A percentile compares a stretch with the other conserved stretches of the same genome.
phyloP scores from a whole-genome alignment of 345 rosid genomes.

The Toxicodendron radicans region DNA sequence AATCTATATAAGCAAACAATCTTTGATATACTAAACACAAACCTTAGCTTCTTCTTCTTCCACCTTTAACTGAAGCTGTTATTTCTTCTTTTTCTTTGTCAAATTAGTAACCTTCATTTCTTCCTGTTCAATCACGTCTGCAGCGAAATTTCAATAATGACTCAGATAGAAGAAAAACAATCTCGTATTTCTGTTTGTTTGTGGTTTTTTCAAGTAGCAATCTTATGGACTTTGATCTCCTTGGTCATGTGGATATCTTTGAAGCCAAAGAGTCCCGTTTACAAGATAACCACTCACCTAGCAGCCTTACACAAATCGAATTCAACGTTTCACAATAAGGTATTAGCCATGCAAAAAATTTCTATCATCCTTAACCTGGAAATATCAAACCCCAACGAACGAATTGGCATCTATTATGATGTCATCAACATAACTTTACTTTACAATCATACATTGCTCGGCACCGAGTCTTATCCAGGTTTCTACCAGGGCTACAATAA shows the following conservation, averaged over 20 bases:
- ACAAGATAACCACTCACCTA: conserved; percentile 6
- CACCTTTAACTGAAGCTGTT: no score
- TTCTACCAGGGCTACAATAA: conserved; percentile 14
- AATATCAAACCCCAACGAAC: conserved; percentile 18
- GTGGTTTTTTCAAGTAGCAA: conserved; percentile 8
- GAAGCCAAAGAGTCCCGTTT: conserved; percentile 10
- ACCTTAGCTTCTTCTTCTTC: no score
- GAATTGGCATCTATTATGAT: conserved; percentile 3
- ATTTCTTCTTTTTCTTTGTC: no score
- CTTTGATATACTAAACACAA: no score
- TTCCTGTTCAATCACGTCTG: neutral
- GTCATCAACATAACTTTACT: neutral
- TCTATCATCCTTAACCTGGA: neutral
- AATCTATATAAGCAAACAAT: no score
- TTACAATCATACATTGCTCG: neutral
- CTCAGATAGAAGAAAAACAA: no score
- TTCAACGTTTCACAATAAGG: conserved; percentile 7
- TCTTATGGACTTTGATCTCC: neutral
- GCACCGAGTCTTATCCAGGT: conserved; percentile 12
- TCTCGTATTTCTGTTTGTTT: neutral
- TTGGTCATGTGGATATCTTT: conserved; percentile 4
- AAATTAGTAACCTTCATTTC: no score
- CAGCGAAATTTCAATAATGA: neutral
- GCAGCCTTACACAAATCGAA: conserved; percentile 2
- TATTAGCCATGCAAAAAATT: neutral